Percentiles rank a stretch among this genome's conserved stretches.
phyloP scores from a whole-genome alignment of 805 yeast genomes.

The Yarrowia sp. region DNA sequence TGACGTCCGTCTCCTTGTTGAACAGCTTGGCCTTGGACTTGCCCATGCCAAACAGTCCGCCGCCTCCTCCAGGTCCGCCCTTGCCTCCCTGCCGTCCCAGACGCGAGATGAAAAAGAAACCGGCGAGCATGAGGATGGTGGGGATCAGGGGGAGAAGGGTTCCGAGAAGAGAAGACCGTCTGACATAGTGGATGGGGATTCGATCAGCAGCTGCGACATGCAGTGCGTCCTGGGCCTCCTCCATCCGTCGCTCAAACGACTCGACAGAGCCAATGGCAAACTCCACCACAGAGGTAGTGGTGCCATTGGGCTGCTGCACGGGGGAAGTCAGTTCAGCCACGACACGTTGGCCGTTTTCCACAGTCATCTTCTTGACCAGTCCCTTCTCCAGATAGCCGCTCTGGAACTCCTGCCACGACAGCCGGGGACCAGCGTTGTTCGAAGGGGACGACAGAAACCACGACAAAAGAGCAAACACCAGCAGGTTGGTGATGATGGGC shows the following conservation, averaged over 20 bases:
- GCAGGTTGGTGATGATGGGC: conserved; percentile 33
- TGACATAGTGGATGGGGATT: conserved; percentile 81
- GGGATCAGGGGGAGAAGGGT: conserved; percentile 80
- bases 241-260: conserved; percentile 79
- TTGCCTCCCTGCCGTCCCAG: conserved; percentile 53
- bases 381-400: conserved; percentile 76
- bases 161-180: conserved; percentile 70
- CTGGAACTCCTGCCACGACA: conserved; percentile 88
- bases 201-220: conserved; percentile 66
- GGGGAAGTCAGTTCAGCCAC: conserved; percentile 61
- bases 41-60: conserved; percentile 84
- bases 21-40: conserved; percentile 89
- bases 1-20: conserved; percentile 90
- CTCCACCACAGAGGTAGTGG: conserved; percentile 51
- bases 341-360: conserved; percentile 79
- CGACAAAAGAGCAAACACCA: conserved; percentile 37
- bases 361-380: conserved; percentile 72
- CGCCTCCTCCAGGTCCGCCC: conserved; percentile 73
- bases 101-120: conserved; percentile 81
- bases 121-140: conserved; percentile 87
- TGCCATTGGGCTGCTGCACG: conserved; percentile 63
- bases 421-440: conserved; percentile 13
- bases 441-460: conserved; percentile 23
- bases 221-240: conserved; percentile 74
- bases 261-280: conserved; percentile 92